A percentile compares a stretch with the other conserved stretches of the same genome.
Conservation (phyloP, 2,329 filamentous ascomycete species). For the Fonsecaea monophora region DNA sequence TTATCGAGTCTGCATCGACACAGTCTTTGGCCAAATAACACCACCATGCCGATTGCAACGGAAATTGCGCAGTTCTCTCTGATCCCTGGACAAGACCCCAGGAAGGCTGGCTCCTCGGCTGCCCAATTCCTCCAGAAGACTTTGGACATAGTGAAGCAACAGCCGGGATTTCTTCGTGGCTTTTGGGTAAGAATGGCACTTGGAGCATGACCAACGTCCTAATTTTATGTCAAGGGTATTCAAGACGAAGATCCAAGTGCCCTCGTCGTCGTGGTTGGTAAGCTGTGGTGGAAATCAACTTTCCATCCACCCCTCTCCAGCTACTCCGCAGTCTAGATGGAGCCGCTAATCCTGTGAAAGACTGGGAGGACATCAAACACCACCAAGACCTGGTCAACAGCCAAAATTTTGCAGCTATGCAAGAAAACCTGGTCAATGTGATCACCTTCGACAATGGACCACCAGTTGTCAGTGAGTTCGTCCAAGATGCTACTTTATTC, state of each 20-base stretch:
- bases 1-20: background rate
- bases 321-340: background rate
- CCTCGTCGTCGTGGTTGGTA: constrained; percentile 4
- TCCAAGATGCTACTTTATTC: background rate
- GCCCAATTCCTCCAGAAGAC: background rate
- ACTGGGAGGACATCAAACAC: constrained; percentile 18
- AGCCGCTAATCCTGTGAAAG: background rate
- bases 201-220: background rate
- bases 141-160: constrained; percentile 11
- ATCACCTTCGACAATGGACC: constrained; percentile 14
- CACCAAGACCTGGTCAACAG: constrained; percentile 17
- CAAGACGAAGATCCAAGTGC: constrained; percentile 6
- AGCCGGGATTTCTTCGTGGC: constrained; percentile 7
- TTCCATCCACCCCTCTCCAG: background rate
- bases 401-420: constrained; percentile 4
- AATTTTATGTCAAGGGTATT: background rate
- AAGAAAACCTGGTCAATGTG: constrained; percentile 1
- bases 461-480: background rate
- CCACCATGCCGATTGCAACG: constrained; percentile 9
- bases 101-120: background rate
- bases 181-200: constrained; percentile 12
- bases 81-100: constrained; percentile 4
- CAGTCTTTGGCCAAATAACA: background rate
- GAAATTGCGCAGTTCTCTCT: constrained; percentile 19
- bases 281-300: background rate